These are phyloP conservation scores for Aspergillus sp. DNA, from an alignment of 2,329 filamentous ascomycete genomes.

Conservation along the genomic window DNA sequence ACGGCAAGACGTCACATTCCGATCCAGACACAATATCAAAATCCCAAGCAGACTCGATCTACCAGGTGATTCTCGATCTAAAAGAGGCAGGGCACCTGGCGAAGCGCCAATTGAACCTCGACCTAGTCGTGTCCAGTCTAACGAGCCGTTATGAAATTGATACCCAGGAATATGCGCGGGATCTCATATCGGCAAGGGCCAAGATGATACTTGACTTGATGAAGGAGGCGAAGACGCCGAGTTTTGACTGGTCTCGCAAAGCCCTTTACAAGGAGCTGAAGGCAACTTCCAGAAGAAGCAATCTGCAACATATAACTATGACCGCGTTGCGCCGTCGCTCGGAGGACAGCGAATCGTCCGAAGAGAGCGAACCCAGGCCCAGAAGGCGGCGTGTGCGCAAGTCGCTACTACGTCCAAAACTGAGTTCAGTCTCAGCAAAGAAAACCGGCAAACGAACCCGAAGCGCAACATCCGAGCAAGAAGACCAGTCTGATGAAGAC, in stretches of 20 bases:
- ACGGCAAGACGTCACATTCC: conserved; percentile 11
- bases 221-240: conserved; percentile 26
- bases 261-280: conserved; percentile 34
- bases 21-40: conserved; percentile 20
- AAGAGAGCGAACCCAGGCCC: conserved; percentile 19
- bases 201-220: conserved; percentile 24
- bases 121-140: conserved; percentile 23
- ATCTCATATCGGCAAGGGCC: conserved; percentile 28
- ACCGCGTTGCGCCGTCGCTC: conserved; percentile 26
- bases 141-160: conserved; percentile 26
- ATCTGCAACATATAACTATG: conserved; percentile 19
- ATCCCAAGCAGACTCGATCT: conserved; percentile 29
- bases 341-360: conserved; percentile 19
- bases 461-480: conserved; percentile 16
- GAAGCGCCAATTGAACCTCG: conserved; percentile 32
- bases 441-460: conserved; percentile 34
- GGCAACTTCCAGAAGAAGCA: conserved; percentile 19
- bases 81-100: conserved; percentile 32
- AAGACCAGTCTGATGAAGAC: conserved; percentile 20
- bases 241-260: conserved; percentile 33
- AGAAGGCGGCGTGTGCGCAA: conserved; percentile 28
- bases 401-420: conserved; percentile 37
- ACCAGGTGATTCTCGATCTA: conserved; percentile 28
- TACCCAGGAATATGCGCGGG: conserved; percentile 25
- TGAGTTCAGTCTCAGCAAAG: conserved; percentile 30